Base-by-base conservation (phyloP, 1,284 basidiomycete species). In the Cutaneotrichosporon dermatis region DNA sequence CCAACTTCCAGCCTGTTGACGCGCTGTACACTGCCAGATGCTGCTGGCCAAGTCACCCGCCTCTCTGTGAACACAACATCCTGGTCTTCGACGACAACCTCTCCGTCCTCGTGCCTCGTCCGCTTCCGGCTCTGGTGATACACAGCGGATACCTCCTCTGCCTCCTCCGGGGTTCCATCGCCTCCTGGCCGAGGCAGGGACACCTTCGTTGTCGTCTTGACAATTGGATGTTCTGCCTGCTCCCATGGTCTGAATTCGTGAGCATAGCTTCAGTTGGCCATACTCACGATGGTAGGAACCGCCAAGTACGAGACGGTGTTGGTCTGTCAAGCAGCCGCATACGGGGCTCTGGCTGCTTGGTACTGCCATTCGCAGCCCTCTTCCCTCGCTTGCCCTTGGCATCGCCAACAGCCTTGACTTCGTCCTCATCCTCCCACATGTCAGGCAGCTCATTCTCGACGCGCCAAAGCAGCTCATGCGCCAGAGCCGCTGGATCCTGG, bases 401-500 rank as follows among this genome's bases (percentile, higher is more conserved):
- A 2, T 43, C 50, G 8, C 16, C 37, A 33, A 44, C 74, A 48
- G 77, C 79, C 61, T 73, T 69, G 42, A 61, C 68, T 2, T 72
- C 70, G 6, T 79, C 79, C 62, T 90, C 89, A 55, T 86, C 87
- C 55, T 90, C 89, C 66, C 88, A 88, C 12, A 80, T 73, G 55
- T 84, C 80, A 7, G 88, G 88, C 3, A 82, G 76, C 5, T 88
- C 87, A 50, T 84, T 75, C 62, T 85, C 81, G 16, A 87, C 83
- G 54, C 90, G 82, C 89, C 90, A 92, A 46, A 88, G 81, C 49
- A 95, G 79, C 71, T 95, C 92, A 63, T 89, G 80, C 6, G 90
- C 89, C 54, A 92, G 73, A 1, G 84, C 85, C 2, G 86, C 79
- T 5, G 88, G 83, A 73, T 95, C 88, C 51, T 92, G 82, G 52